Percentiles rank a stretch among this genome's conserved stretches.
Evolutionary conservation across 495 filamentous ascomycete genomes (phyloP).

Genomic region (Penicillium herquei): DNA sequence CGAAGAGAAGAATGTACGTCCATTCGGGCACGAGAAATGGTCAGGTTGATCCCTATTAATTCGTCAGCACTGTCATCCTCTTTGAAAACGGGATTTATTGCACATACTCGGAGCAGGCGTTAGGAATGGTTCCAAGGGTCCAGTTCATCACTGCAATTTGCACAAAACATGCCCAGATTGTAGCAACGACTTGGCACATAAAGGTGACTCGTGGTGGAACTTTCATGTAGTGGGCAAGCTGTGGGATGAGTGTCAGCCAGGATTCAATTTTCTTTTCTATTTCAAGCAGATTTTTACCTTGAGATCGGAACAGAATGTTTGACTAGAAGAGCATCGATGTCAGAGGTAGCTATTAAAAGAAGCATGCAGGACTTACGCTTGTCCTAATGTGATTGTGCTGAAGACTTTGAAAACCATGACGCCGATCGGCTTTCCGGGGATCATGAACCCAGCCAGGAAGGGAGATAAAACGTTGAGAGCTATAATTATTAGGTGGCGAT

Average conservation of each 20-base stretch:
- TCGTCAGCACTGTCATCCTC: neutral
- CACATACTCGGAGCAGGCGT: conserved; percentile 54
- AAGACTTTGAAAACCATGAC: conserved; percentile 69
- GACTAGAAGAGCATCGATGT: conserved; percentile 1
- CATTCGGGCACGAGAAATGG: conserved; percentile 59
- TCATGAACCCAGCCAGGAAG: conserved; percentile 63
- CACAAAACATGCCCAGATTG: conserved; percentile 57
- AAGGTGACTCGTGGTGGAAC: conserved; percentile 63
- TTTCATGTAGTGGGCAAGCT: conserved; percentile 65
- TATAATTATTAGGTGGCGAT: conserved; percentile 17
- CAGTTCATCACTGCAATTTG: conserved; percentile 59
- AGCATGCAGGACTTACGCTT: conserved; percentile 19
- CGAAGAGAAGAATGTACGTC: conserved; percentile 58
- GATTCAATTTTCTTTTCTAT: neutral
- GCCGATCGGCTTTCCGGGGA: conserved; percentile 57
- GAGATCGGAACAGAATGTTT: conserved; percentile 18
- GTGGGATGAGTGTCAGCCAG: conserved; percentile 40
- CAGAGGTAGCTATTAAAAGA: no score
- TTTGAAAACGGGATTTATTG: conserved; percentile 14
- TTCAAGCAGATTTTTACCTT: conserved; percentile 10
- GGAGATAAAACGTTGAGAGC: conserved; percentile 61
- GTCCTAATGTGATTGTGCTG: conserved; percentile 60
- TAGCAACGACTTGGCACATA: conserved; percentile 59
- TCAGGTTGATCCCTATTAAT: conserved; percentile 21
- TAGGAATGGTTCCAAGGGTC: conserved; percentile 54